Percentiles rank a stretch among this genome's conserved stretches.
These are phyloP conservation scores for Ramaria sp. DNA, from an alignment of 768 basidiomycete genomes.

Conservation along the genomic window DNA sequence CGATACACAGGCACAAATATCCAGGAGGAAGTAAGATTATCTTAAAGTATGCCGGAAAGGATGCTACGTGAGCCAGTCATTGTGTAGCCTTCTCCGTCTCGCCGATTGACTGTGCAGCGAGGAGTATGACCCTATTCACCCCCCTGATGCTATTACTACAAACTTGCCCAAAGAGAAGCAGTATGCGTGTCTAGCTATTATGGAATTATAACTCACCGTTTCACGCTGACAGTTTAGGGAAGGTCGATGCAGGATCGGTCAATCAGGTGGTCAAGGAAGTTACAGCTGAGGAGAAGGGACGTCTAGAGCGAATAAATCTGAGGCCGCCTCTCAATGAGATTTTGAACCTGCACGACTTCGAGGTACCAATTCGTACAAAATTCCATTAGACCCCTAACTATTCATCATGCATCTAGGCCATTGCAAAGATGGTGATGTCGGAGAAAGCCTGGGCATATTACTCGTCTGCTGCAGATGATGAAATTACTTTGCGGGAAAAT, in stretches of 20 bases:
- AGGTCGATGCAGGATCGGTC: constrained; percentile 59
- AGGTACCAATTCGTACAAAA: constrained; percentile 37
- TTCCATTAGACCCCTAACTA: constrained; percentile 12
- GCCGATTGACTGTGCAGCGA: constrained; percentile 28
- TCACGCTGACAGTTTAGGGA: constrained; percentile 37
- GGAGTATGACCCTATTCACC: constrained; percentile 86
- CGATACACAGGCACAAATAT: neutral
- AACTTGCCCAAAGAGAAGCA: constrained; percentile 81
- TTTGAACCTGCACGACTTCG: constrained; percentile 90
- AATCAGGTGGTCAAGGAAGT: constrained; percentile 51
- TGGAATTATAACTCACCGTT: neutral
- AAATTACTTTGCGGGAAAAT: constrained; percentile 84
- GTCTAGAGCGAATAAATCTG: constrained; percentile 47
- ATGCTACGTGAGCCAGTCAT: constrained; percentile 56
- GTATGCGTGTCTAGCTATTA: constrained; percentile 26
- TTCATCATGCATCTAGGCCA: constrained; percentile 36
- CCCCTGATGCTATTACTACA: constrained; percentile 67
- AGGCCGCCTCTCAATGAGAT: constrained; percentile 71
- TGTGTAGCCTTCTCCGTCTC: neutral
- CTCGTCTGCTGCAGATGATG: constrained; percentile 93
- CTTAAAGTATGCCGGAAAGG: constrained; percentile 81
- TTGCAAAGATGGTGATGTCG: constrained; percentile 72
- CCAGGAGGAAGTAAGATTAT: constrained; percentile 76
- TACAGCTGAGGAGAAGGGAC: constrained; percentile 61
- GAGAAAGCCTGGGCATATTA: constrained; percentile 96